Evolutionary conservation across 2,329 filamentous ascomycete species (phyloP), one percentile per base, ranked within the genome.

Genomic region (Immersiporthe knoxdaviesiana): DNA sequence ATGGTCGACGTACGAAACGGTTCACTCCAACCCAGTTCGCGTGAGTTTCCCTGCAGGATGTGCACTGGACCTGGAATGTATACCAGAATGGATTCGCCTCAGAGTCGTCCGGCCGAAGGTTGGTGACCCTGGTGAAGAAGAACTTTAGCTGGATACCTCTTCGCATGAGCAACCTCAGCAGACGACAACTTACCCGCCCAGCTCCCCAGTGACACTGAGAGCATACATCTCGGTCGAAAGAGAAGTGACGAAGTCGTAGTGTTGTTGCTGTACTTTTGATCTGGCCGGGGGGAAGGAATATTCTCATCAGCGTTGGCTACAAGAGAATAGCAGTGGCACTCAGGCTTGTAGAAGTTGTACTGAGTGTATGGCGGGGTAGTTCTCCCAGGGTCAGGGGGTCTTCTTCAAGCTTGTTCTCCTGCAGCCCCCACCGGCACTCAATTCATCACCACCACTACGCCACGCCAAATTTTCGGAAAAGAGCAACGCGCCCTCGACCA

Each of bases 1-100:
- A n/a, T 70, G 47, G 72, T n/a, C 27, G 10, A 82, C 91, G 72
- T 84, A 97, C 94, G 84, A 97, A 97, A 72, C 95, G 91, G 81
- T 88, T 97, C 72, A 98, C 88, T 68, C 90, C 91, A 65, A 99
- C 89, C 82, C 88, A 90, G 75, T 97, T 99, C 14, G 91, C 87
- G 78, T 99, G 94, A 1, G 87, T 90, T 80, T 99, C 96, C 71
- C 94, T 90, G 81, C 96, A 99, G 67, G 94, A 97, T n/a, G 93
- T 97, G 82, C 96, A 99, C 84, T 97, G 93, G 47, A 99, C 95
- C 78, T 92, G 96, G 88, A 99, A 98, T 64, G 93, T 97, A 83
- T 97, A 99, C 87, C 91, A 97, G 83, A 97, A 99, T 4, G 94
- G 93, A 70, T 87, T 88, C 24, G 92, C 92, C 74, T 90, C 84